Evolutionary conservation across 345 rosid species (phyloP).

Genomic region (Ceriops zippeliana): DNA sequence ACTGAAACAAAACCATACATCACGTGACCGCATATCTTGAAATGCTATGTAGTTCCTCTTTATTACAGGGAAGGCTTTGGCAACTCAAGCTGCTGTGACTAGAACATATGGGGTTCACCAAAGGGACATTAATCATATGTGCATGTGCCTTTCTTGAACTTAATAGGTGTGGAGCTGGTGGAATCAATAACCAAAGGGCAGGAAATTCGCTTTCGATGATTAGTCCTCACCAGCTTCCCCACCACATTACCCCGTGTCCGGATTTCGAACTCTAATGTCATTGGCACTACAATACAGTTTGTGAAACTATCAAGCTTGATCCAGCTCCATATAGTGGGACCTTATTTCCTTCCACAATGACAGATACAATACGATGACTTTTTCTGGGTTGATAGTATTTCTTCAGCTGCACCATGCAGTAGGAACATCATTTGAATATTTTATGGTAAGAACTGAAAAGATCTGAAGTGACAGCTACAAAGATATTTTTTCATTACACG

Average conservation of each 20-base stretch:
- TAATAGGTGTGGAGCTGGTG: constrained; percentile 48
- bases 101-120: background rate
- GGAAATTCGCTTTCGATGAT: constrained; percentile 46
- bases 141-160: constrained; percentile 38
- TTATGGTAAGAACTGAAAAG: too few relatives aligned
- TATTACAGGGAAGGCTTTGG: background rate
- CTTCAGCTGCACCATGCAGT: constrained; percentile 49
- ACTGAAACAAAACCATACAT: background rate
- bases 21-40: too few relatives aligned
- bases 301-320: constrained; percentile 45
- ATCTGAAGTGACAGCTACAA: too few relatives aligned
- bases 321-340: constrained; percentile 79
- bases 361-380: constrained; percentile 50
- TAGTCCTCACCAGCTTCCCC: constrained; percentile 69
- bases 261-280: constrained; percentile 52
- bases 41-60: background rate
- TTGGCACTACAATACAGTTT: constrained; percentile 42
- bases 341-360: constrained; percentile 58
- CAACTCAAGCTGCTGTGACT: background rate
- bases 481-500: too few relatives aligned
- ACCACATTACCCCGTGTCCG: constrained; percentile 67
- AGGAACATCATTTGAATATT: too few relatives aligned
- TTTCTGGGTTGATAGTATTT: constrained; percentile 69
- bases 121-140: constrained; percentile 17
- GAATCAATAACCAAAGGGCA: constrained; percentile 63